Base-by-base conservation (phyloP, 345 rosid species). In the Populus tremula region DNA sequence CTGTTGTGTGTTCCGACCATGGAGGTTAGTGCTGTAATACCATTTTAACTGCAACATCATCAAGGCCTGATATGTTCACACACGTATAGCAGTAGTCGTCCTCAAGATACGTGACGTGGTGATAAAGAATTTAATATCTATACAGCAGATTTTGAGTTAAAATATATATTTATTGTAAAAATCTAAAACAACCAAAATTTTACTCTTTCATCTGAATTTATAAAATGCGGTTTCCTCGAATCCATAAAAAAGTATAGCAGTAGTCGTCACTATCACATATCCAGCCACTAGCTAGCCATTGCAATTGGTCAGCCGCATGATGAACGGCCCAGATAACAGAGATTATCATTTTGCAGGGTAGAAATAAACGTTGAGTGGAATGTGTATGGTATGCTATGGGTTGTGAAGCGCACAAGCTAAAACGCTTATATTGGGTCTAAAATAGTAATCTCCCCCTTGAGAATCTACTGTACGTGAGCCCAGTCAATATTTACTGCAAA, bases 381-480 rank as follows among this genome's bases (percentile, higher is more conserved):
- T 38, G 65, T 38, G 65, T 33, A 74, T 35, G 5, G 50, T 25
- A 72, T 18, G 35, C 21, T 45, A 67, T 38, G 83, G 78, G 80
- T 61, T 75, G 79, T 70, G 73, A 71, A 63, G 70, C 78, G 69
- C 76, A 74, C 80, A 79, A 5, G 20, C 16, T 4, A 38, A 72
- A 25, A 25, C 33, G 43, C 77, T 64, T 53, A 14, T 27, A 33
- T 5, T 9, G 21, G 0, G 25, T 18, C 36, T 8, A 67, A 67
- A 21, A 56, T 56, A 21, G n/a, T 54, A 21, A 21, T 56, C 62
- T 56, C 12, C 3, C 61, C 63, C 10, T 56, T 56, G 79, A 80
- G 79, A 80, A 73, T 76, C 82, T 70, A 76, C 45, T 67, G 78
- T 41, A 20, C 70, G 66, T 36, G 69, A 70, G 71, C 29, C 67